A percentile compares a stretch with the other conserved stretches of the same genome.
phyloP scores from a whole-genome alignment of 1,284 basidiomycete species.

The Chondrostereum purpureum region DNA sequence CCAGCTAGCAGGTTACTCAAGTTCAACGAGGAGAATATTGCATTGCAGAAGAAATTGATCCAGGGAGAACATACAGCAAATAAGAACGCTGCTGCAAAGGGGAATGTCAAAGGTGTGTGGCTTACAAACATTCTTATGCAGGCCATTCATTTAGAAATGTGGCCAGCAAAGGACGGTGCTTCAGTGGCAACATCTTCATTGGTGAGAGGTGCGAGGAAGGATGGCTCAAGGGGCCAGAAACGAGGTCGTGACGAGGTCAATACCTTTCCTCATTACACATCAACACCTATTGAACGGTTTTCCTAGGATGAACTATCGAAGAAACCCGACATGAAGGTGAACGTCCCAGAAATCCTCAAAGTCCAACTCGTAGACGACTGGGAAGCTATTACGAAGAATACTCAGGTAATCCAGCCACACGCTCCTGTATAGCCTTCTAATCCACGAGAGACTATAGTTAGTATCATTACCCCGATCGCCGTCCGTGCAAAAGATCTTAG shows the following conservation, averaged over 20 bases:
- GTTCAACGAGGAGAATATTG: slow-evolving; percentile 78
- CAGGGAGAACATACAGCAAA: slow-evolving; percentile 29
- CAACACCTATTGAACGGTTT: slow-evolving; percentile 5
- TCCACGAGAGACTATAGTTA: slow-evolving; percentile 42
- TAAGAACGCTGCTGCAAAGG: slow-evolving; percentile 25
- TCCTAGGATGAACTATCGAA: slow-evolving; percentile 61
- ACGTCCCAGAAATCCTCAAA: slow-evolving; percentile 86
- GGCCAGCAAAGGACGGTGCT: neutral
- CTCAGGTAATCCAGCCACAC: slow-evolving; percentile 49
- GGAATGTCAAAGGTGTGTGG: slow-evolving; percentile 10
- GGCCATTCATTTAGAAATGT: neutral
- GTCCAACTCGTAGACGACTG: slow-evolving; percentile 93
- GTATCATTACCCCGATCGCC: slow-evolving; percentile 83
- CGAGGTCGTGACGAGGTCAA: slow-evolving; percentile 55
- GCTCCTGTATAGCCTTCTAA: slow-evolving; percentile 2
- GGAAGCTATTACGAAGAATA: slow-evolving; percentile 96
- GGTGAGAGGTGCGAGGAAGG: slow-evolving; percentile 40
- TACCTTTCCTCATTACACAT: too few species aligned
- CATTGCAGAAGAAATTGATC: slow-evolving; percentile 64
- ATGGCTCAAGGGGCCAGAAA: slow-evolving; percentile 52
- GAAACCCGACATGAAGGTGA: slow-evolving; percentile 87
- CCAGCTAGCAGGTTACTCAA: slow-evolving; percentile 81
- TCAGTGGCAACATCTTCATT: too few species aligned
- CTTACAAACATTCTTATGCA: neutral
- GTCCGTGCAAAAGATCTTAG: slow-evolving; percentile 72